Conservation (phyloP, 345 rosid species). For the Hirschfeldia incana region DNA sequence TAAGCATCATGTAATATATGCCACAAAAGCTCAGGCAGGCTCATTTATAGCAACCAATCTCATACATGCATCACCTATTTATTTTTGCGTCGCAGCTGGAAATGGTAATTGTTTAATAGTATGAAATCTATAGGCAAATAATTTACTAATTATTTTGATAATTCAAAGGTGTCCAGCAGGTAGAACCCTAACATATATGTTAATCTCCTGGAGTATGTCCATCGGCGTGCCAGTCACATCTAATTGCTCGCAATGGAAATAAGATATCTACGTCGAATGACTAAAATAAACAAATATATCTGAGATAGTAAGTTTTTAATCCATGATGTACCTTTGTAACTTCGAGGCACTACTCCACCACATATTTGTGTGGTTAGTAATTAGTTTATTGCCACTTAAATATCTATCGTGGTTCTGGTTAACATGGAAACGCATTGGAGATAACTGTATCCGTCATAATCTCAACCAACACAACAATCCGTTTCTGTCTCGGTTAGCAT, state of each 20-base stretch:
- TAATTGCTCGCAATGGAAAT: too few relatives aligned
- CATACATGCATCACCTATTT: neutral
- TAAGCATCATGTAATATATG: conserved; percentile 4
- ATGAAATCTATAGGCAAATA: neutral
- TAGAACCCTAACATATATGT: too few relatives aligned
- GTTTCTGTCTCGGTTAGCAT: neutral
- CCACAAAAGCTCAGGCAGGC: conserved; percentile 14
- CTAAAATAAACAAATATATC: too few relatives aligned
- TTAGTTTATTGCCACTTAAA: neutral
- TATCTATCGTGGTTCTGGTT: neutral
- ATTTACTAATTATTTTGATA: too few relatives aligned
- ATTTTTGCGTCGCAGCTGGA: conserved; percentile 1
- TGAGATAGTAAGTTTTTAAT: too few relatives aligned
- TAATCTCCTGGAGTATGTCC: too few relatives aligned
- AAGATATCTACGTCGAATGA: too few relatives aligned
- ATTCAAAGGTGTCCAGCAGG: too few relatives aligned
- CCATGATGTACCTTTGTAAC: too few relatives aligned
- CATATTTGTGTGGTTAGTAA: too few relatives aligned
- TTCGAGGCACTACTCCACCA: too few relatives aligned
- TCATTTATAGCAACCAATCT: conserved; percentile 4
- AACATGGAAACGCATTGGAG: neutral
- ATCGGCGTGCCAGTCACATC: too few relatives aligned
- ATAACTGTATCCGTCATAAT: conserved; percentile 3
- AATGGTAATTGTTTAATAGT: neutral
- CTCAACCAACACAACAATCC: neutral